Evolutionary conservation across 164 flowering plant species (phyloP).

Genomic region (Umbilicus rupestris): DNA sequence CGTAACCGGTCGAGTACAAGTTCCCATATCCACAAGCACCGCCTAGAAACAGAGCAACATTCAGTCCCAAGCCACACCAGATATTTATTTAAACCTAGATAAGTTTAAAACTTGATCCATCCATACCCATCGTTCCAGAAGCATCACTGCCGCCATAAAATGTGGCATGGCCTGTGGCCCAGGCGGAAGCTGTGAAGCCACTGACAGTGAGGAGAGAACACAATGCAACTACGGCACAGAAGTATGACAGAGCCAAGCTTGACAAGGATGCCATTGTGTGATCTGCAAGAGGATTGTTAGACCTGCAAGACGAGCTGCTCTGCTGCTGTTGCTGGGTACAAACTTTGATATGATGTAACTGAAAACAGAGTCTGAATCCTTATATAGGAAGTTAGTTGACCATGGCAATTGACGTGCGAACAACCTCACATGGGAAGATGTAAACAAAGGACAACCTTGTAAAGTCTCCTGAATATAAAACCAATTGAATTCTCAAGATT

Average conservation of each 20-base stretch:
- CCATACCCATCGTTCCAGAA: conserved; percentile 20
- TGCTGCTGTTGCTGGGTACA: too few species aligned
- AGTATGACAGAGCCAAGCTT: background rate
- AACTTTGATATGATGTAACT: background rate
- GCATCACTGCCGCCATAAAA: conserved; percentile 21
- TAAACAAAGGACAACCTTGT: background rate
- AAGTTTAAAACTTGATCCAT: background rate
- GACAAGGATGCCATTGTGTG: background rate
- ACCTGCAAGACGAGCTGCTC: too few species aligned
- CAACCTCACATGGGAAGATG: conserved; percentile 2
- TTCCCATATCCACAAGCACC: conserved; percentile 80
- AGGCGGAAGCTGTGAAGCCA: conserved; percentile 13
- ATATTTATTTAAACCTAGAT: too few species aligned
- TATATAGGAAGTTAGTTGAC: background rate
- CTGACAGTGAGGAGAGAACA: conserved; percentile 1
- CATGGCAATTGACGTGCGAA: background rate
- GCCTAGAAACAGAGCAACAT: too few species aligned
- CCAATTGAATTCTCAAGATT: background rate
- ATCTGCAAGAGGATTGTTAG: background rate
- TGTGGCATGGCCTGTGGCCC: conserved; percentile 18
- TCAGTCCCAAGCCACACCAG: too few species aligned
- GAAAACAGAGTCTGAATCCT: background rate
- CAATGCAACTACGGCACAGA: background rate
- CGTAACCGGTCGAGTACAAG: conserved; percentile 54
- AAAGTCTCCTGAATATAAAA: background rate